These are phyloP conservation scores for Coemansia sp. DNA, from an alignment of 192 early-diverging fungal species.

Conservation along the genomic window DNA sequence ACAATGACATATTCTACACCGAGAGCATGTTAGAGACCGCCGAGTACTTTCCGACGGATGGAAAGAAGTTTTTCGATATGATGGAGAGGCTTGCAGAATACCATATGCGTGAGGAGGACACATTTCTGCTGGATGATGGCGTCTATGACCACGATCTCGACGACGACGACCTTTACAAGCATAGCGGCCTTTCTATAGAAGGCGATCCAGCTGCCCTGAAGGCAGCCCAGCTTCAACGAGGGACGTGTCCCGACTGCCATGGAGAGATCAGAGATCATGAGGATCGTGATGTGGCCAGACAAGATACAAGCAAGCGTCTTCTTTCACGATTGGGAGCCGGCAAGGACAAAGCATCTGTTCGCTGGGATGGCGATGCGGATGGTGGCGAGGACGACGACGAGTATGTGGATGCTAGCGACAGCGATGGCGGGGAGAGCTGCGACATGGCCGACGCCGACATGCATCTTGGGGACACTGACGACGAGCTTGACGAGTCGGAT, in stretches of 20 bases:
- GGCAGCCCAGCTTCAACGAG: slow-evolving; percentile 7
- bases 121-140: slow-evolving; percentile 38
- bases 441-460: slow-evolving; percentile 53
- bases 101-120: slow-evolving; percentile 79
- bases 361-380: slow-evolving; percentile 13
- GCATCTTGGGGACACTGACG: slow-evolving; percentile 64
- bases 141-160: slow-evolving; percentile 55
- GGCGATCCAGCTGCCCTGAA: slow-evolving; percentile 17
- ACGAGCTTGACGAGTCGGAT: slow-evolving; percentile 65
- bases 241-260: slow-evolving; percentile 46
- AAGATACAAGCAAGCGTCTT: slow-evolving; percentile 25
- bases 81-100: slow-evolving; percentile 94
- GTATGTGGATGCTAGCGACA: slow-evolving; percentile 12
- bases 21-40: slow-evolving; percentile 45
- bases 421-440: slow-evolving; percentile 21
- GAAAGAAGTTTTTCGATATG: slow-evolving; percentile 93
- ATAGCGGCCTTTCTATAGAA: slow-evolving; percentile 34
- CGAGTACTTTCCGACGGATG: slow-evolving; percentile 68
- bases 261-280: slow-evolving; percentile 46
- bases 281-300: slow-evolving; percentile 5
- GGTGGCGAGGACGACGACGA: slow-evolving; percentile 19
- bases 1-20: slow-evolving; percentile 52
- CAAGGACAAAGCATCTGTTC: not conserved
- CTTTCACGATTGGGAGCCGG: slow-evolving; percentile 18
- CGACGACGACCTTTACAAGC: slow-evolving; percentile 33